phyloP scores from a whole-genome alignment of 2,329 filamentous ascomycete species.

The Zymoseptoria passerinii region DNA sequence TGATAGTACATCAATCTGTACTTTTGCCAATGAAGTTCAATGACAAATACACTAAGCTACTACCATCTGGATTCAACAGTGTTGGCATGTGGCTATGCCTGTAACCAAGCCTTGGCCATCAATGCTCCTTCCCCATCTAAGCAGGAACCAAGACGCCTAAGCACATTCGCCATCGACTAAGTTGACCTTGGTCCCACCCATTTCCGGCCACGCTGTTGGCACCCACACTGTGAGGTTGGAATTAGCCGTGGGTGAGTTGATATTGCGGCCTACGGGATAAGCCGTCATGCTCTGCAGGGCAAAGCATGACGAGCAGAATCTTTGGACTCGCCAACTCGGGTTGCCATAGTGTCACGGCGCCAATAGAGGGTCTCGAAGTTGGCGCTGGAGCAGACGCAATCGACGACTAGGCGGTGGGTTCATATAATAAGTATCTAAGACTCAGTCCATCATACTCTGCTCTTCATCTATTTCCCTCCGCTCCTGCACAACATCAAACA shows the following conservation, averaged over 20 bases:
- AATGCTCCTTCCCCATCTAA: neutral
- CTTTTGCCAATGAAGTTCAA: neutral
- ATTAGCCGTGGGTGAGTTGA: neutral
- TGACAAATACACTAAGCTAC: neutral
- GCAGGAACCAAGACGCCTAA: neutral
- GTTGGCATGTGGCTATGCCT: neutral
- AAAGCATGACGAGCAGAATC: neutral
- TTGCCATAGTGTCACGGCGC: neutral
- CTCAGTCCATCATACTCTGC: neutral
- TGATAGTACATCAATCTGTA: neutral
- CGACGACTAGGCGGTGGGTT: neutral
- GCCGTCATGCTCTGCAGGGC: neutral
- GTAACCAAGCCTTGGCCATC: neutral
- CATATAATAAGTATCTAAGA: neutral
- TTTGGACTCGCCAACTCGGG: neutral
- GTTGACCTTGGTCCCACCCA: neutral
- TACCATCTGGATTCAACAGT: neutral
- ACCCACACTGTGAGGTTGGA: neutral
- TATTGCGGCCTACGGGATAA: neutral
- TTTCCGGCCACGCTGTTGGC: neutral
- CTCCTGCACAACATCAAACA: neutral
- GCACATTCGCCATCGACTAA: neutral
- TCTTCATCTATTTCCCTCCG: neutral
- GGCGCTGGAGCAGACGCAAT: neutral
- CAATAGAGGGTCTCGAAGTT: neutral